A percentile compares a stretch with the other conserved stretches of the same genome.
phyloP scores from a whole-genome alignment of 2,329 filamentous ascomycete genomes.

The Mollisiaceae sp. region DNA sequence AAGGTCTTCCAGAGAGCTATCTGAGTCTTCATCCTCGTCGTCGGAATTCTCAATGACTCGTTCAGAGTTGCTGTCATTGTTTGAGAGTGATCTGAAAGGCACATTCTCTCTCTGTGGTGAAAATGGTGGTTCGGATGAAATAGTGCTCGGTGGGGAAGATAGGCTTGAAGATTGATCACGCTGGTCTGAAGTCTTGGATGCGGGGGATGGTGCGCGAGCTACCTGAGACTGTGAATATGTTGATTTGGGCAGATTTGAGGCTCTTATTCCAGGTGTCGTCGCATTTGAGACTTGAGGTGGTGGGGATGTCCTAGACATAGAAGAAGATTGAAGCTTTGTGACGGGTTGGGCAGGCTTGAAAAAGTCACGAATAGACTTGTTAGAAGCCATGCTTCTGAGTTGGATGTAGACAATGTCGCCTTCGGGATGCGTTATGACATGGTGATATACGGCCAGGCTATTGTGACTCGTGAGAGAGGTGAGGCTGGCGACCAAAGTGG shows the following conservation, averaged over 20 bases:
- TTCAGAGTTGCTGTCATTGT: conserved; percentile 7
- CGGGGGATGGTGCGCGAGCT: conserved; percentile 6
- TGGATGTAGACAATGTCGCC: neutral
- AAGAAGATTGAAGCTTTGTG: neutral
- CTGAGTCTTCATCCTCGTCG: conserved; percentile 64
- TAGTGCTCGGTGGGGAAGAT: conserved; percentile 27
- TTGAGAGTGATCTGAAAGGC: neutral
- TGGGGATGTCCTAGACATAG: conserved; percentile 1
- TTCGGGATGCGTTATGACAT: neutral
- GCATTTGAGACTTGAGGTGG: neutral
- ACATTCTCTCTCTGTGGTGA: conserved; percentile 11
- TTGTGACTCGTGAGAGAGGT: neutral
- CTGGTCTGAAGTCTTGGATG: conserved; percentile 14
- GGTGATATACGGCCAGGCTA: neutral
- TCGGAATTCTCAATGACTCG: conserved; percentile 71
- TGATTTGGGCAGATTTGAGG: conserved; percentile 11
- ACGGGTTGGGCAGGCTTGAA: conserved; percentile 24
- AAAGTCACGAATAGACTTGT: conserved; percentile 32
- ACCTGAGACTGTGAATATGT: neutral
- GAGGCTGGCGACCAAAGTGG: neutral
- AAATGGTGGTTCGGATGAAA: neutral
- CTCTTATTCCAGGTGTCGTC: conserved; percentile 10
- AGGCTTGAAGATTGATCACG: conserved; percentile 23
- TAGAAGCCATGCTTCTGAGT: conserved; percentile 21
- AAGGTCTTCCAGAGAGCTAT: conserved; percentile 58